Evolutionary conservation across 2,329 filamentous ascomycete species (phyloP).

Genomic region (Ophiostoma pallidulum): DNA sequence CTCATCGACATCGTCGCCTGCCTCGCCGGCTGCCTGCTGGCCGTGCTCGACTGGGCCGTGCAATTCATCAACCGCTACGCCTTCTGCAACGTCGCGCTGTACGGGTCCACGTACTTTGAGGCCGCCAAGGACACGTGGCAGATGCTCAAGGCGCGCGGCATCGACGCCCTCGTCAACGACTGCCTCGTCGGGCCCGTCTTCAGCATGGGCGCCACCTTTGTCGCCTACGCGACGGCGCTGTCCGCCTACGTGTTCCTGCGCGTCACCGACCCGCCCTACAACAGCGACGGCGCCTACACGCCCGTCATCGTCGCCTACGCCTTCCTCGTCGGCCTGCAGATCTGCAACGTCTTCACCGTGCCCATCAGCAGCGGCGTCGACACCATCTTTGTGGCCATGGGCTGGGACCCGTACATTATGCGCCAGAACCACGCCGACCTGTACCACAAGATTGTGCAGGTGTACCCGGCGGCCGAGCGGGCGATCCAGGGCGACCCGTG

Average conservation of each 20-base stretch:
- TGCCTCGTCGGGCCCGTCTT: constrained; percentile 69
- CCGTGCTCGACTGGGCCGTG: constrained; percentile 73
- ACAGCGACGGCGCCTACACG: constrained; percentile 57
- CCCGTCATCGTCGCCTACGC: constrained; percentile 73
- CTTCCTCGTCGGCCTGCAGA: constrained; percentile 83
- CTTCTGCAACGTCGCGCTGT: constrained; percentile 86
- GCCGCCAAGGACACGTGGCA: constrained; percentile 85
- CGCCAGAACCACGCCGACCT: constrained; percentile 73
- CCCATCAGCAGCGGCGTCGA: constrained; percentile 83
- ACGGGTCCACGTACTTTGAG: constrained; percentile 78
- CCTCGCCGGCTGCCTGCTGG: constrained; percentile 65
- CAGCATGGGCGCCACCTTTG: constrained; percentile 70
- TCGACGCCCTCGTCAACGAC: constrained; percentile 84
- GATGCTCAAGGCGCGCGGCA: constrained; percentile 85
- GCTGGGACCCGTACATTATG: constrained; percentile 63
- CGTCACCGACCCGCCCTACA: constrained; percentile 74
- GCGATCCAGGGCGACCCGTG: constrained; percentile 46
- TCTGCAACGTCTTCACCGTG: constrained; percentile 78
- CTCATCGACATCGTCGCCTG: constrained; percentile 60
- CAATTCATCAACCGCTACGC: constrained; percentile 87
- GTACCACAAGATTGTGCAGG: constrained; percentile 65
- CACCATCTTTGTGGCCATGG: constrained; percentile 76
- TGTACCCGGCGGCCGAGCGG: constrained; percentile 77
- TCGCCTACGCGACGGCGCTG: constrained; percentile 72
- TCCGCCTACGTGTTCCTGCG: constrained; percentile 80